A percentile compares a stretch with the other conserved stretches of the same genome.
Conservation (phyloP, 768 basidiomycete species). For the Leccinum sublutescens region DNA sequence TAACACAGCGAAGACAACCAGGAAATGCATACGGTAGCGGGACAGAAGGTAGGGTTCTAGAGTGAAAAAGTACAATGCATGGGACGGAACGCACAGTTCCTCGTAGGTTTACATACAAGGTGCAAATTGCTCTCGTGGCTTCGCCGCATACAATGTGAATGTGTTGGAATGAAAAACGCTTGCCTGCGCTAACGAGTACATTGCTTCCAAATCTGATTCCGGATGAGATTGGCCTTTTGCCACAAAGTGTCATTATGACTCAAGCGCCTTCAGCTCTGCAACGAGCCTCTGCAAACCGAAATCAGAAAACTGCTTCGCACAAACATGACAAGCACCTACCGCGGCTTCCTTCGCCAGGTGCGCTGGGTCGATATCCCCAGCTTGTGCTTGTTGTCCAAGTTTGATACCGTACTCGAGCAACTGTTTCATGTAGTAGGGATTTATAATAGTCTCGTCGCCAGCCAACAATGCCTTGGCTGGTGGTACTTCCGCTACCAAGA, state of each 20-base stretch:
- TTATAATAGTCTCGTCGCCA: conserved; percentile 68
- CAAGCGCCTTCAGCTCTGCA: conserved; percentile 55
- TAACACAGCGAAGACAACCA: conserved; percentile 28
- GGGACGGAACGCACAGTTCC: conserved; percentile 12
- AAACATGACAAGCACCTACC: conserved; percentile 36
- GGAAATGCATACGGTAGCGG: conserved; percentile 20
- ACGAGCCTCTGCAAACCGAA: conserved; percentile 51
- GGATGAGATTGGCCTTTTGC: conserved; percentile 5
- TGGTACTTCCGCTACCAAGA: conserved; percentile 24
- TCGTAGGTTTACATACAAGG: conserved; percentile 33
- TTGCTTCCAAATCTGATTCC: conserved; percentile 20
- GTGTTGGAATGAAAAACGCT: conserved; percentile 22
- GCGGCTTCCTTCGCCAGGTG: conserved; percentile 52
- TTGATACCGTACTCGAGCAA: conserved; percentile 68
- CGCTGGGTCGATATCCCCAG: conserved; percentile 44
- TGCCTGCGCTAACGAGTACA: conserved; percentile 28
- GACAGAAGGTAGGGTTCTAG: conserved; percentile 19
- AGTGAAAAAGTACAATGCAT: conserved; percentile 25
- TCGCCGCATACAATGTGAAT: conserved; percentile 30
- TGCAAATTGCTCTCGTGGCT: conserved; percentile 23
- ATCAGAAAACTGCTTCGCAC: neutral
- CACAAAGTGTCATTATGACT: conserved; percentile 28
- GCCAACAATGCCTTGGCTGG: conserved; percentile 36
- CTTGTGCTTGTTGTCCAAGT: conserved; percentile 45
- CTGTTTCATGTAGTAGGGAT: conserved; percentile 78